Base-by-base conservation (phyloP, 768 basidiomycete species). In the Trametes meyenii region DNA sequence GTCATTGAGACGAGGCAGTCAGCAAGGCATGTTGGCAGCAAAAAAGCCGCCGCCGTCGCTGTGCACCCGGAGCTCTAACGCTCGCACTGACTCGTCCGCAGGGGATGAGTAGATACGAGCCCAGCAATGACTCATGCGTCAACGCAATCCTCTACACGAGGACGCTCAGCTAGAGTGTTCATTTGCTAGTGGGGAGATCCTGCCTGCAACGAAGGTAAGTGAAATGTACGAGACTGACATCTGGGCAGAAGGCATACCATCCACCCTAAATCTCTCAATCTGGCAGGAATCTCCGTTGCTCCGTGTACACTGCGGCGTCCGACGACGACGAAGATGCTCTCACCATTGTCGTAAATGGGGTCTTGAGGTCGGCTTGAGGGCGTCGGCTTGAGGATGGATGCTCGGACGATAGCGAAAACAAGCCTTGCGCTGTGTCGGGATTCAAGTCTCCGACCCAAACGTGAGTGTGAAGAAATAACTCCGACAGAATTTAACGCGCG, bases 1-100 rank as follows among this genome's bases (percentile, higher is more conserved):
- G 90, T 92, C 90, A 92, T 92, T 84, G 91, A 92, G 90, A 87
- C 89, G 88, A 87, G 76, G 74, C 54, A 50, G 57, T 72, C 62
- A 72, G 69, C 68, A 50, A 63, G 57, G 58, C 54, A 13, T 55
- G 39, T 63, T 43, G 16, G 59, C 71, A 69, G 56, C 64, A 65
- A 52, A 50, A 50, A 63, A 67, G 65, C 72, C 72, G 63, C 67
- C 66, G 68, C 69, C 74, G 69, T 72, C 66, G 72, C 70, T 61
- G 62, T 69, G 72, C 68, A 73, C 79, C 76, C 82, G 81, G 81
- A 82, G 81, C 81, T 83, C 81, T 82, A 82, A 73, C 74, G 79
- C 77, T 69, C 74, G 60, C 69, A 66, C 55, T 23, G 43, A 55
- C 39, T 17, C 70, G 66, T 69, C 63, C 45, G 50, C 58, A 55